Evolutionary conservation across 1,139 yeast genomes (phyloP).

Genomic region (Blastobotrys capitulatus): DNA sequence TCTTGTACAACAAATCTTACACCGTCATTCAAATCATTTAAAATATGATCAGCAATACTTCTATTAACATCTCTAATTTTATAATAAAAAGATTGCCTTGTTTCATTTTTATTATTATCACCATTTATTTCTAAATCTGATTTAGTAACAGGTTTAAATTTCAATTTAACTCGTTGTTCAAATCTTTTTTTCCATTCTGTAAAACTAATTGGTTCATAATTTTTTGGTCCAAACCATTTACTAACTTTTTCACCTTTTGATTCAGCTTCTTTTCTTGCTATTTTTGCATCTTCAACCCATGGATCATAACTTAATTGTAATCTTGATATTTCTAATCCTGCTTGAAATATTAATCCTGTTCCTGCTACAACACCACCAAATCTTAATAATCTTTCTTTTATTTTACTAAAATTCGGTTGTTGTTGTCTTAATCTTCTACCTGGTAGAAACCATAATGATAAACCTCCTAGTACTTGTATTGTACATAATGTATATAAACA

Average conservation of each 20-base stretch:
- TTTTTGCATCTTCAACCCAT: slow-evolving; percentile 33
- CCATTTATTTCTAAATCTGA: too few relatives aligned
- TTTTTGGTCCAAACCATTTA: slow-evolving; percentile 33
- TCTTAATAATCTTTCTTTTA: slow-evolving; percentile 8
- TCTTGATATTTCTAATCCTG: slow-evolving; percentile 29
- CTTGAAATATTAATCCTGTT: slow-evolving; percentile 24
- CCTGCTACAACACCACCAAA: slow-evolving; percentile 18
- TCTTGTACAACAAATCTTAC: slow-evolving; percentile 9
- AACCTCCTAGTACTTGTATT: slow-evolving; percentile 28
- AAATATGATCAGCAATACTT: slow-evolving; percentile 17
- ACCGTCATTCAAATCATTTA: slow-evolving; percentile 18
- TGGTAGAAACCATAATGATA: slow-evolving; percentile 28
- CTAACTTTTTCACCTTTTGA: slow-evolving; percentile 20
- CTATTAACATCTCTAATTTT: slow-evolving; percentile 23
- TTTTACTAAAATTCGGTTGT: neutral
- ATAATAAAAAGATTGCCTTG: slow-evolving; percentile 14
- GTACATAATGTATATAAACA: slow-evolving; percentile 30
- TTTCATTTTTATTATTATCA: neutral
- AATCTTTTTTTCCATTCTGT: slow-evolving; percentile 26
- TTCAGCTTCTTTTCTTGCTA: slow-evolving; percentile 24
- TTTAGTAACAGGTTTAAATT: too few relatives aligned
- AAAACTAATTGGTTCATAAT: slow-evolving; percentile 28
- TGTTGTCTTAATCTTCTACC: slow-evolving; percentile 14
- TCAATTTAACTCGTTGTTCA: neutral
- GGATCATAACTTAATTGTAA: slow-evolving; percentile 31